Percentiles rank a stretch among this genome's conserved stretches.
phyloP scores from a whole-genome alignment of 169 alveolate species.

The Neospora caninum region DNA sequence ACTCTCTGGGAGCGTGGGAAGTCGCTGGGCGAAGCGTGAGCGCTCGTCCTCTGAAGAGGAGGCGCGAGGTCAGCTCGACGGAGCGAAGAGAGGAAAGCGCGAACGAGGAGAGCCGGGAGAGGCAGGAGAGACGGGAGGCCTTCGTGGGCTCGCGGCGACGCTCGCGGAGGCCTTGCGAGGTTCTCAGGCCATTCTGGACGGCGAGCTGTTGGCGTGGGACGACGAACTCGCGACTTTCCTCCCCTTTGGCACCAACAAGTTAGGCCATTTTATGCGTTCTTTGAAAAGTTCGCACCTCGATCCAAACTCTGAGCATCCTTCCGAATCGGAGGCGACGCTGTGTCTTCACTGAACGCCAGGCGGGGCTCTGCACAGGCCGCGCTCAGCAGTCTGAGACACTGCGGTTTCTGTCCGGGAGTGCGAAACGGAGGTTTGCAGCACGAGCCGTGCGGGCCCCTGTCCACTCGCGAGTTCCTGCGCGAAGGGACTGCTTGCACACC shows the following conservation, averaged over 20 bases:
- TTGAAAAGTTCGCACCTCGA: not conserved
- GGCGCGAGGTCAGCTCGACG: not conserved
- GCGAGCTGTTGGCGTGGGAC: slow-evolving; percentile 52
- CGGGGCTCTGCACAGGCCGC: too few relatives aligned
- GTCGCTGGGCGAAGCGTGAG: not conserved
- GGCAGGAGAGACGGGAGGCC: not conserved
- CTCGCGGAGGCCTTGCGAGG: slow-evolving; percentile 14
- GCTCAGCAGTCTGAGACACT: too few relatives aligned
- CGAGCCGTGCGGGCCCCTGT: too few relatives aligned
- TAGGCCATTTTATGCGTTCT: not conserved
- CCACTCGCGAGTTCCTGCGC: too few relatives aligned
- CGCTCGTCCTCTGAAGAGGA: not conserved
- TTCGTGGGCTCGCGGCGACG: not conserved
- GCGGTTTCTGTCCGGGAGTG: too few relatives aligned
- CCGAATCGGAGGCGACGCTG: too few relatives aligned
- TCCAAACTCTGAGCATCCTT: too few relatives aligned
- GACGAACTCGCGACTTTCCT: slow-evolving; percentile 14
- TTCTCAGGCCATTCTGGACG: slow-evolving; percentile 32
- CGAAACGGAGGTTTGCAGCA: too few relatives aligned
- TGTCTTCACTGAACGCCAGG: too few relatives aligned
- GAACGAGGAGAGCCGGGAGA: not conserved
- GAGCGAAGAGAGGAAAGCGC: not conserved
- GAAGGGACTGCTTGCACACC: too few relatives aligned
- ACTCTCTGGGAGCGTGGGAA: not conserved
- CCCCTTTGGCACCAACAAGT: slow-evolving; percentile 45